A percentile compares a stretch with the other conserved stretches of the same genome.
These are phyloP conservation scores for Chlamydomonas sp. DNA, from an alignment of 139 green algal species.

Conservation along the genomic window DNA sequence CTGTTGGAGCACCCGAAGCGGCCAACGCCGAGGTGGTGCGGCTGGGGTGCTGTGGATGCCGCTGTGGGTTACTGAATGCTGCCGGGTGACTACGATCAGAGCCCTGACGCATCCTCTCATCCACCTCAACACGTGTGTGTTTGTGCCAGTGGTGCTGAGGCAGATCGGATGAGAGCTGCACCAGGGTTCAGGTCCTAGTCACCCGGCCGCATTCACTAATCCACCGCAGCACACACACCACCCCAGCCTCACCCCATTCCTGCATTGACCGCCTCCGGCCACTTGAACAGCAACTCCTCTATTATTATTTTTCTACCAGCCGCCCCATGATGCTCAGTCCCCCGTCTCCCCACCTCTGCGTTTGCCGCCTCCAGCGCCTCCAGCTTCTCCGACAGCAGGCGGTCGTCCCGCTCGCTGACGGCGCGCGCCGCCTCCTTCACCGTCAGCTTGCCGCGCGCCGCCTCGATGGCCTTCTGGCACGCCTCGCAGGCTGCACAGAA, in stretches of 20 bases:
- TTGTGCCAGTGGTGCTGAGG: no score
- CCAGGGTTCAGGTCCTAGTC: no score
- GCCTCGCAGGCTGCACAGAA: conserved; percentile 70
- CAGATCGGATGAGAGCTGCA: no score
- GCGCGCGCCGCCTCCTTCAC: conserved; percentile 95
- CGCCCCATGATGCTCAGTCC: neutral
- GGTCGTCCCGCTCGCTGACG: conserved; percentile 94
- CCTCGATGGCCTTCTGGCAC: conserved; percentile 81
- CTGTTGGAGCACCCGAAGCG: no score
- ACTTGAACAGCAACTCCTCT: neutral
- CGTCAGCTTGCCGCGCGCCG: conserved; percentile 86
- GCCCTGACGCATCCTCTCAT: no score
- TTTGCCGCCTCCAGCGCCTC: conserved; percentile 82
- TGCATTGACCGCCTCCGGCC: neutral
- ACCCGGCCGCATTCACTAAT: no score
- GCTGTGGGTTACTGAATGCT: no score
- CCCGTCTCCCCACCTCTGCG: conserved; percentile 53
- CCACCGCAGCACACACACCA: no score
- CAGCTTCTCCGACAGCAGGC: conserved; percentile 90
- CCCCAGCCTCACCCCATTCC: neutral
- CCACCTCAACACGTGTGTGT: no score
- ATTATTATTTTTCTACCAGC: neutral
- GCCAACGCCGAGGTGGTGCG: no score
- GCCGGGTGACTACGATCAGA: no score
- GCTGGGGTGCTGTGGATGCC: no score